A percentile compares a stretch with the other conserved stretches of the same genome.
Conservation (phyloP, 331 rosid species). For the Saraca asoca region DNA sequence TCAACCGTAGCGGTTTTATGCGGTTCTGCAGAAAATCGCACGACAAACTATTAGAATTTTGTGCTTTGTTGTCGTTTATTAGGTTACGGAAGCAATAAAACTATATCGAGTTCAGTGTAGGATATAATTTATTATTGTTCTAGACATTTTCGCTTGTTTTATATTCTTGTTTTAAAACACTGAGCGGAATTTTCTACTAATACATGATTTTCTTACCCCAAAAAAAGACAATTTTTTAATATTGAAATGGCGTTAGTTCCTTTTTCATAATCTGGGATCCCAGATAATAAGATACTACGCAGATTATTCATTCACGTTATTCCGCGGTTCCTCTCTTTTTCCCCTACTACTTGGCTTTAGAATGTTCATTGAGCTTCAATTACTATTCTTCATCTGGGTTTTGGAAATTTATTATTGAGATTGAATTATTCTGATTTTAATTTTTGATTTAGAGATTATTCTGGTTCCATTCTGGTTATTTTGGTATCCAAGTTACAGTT, state of each 20-base stretch:
- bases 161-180: background rate
- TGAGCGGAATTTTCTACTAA: background rate
- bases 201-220: background rate
- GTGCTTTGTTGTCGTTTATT: background rate
- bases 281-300: background rate
- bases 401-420: conserved; percentile 13
- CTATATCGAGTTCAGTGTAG: too few species aligned
- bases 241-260: background rate
- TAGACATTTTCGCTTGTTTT: background rate
- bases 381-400: conserved; percentile 25
- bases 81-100: background rate
- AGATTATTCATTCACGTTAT: background rate
- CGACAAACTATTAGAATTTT: background rate
- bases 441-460: background rate
- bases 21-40: conserved; percentile 1
- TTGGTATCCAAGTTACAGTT: background rate
- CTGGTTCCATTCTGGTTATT: background rate
- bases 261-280: too few species aligned
- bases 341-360: background rate
- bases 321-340: background rate
- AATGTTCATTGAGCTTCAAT: conserved; percentile 15
- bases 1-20: conserved; percentile 37
- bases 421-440: too few species aligned
- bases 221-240: background rate
- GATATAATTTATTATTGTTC: background rate